A percentile compares a stretch with the other conserved stretches of the same genome.
Conservation (phyloP, 2,329 filamentous ascomycete genomes). For the Hymenoscyphus occultus region DNA sequence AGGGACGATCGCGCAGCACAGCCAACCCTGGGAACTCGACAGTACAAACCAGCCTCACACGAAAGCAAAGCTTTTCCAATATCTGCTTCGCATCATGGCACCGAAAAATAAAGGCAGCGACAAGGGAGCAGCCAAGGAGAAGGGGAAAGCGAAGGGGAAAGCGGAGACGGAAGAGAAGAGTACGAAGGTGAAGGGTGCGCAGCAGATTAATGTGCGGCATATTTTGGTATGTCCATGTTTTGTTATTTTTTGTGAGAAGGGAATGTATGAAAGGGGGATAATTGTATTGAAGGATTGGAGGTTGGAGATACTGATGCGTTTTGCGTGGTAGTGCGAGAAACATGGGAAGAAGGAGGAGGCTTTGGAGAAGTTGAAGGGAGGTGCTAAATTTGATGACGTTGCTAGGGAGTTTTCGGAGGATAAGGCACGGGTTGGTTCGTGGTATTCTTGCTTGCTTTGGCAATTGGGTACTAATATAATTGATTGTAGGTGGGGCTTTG, state of each 20-base stretch:
- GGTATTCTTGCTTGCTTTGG: background rate
- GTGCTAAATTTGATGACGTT: constrained; percentile 72
- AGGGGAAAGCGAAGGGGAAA: constrained; percentile 40
- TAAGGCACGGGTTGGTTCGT: constrained; percentile 63
- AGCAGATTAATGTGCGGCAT: constrained; percentile 71
- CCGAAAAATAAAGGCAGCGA: constrained; percentile 33
- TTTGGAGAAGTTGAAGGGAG: constrained; percentile 61
- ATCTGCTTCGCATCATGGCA: constrained; percentile 23
- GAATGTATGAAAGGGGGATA: too few species aligned
- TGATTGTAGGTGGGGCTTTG: constrained; percentile 58
- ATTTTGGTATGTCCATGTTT: constrained; percentile 43
- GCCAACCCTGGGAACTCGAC: background rate
- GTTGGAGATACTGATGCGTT: constrained; percentile 18
- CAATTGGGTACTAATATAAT: background rate
- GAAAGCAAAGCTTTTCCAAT: background rate
- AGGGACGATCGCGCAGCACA: background rate
- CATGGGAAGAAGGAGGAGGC: constrained; percentile 77
- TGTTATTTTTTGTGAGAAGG: background rate
- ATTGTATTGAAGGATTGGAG: background rate
- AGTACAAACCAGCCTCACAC: background rate
- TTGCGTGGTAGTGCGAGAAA: constrained; percentile 59
- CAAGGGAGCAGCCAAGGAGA: constrained; percentile 31
- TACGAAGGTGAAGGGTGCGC: constrained; percentile 56
- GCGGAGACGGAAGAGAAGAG: constrained; percentile 39
- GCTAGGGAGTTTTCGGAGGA: constrained; percentile 72